Evolutionary conservation across 495 filamentous ascomycete genomes (phyloP), one percentile per base, ranked within the genome.

Genomic region (Penicillium longicatenatum): DNA sequence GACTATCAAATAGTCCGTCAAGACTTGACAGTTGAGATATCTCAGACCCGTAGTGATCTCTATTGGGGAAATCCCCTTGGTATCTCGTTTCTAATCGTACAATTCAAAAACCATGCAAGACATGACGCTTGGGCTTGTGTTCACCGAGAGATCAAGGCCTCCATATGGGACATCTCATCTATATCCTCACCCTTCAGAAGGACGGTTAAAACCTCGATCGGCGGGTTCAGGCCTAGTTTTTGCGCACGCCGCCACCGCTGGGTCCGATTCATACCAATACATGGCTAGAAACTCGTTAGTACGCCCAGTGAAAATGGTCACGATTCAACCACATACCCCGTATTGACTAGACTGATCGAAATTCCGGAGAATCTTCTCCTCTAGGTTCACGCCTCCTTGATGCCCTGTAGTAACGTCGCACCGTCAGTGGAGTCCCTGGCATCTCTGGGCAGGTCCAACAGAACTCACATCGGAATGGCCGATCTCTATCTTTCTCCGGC

Each of bases 231-330:
- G 1, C 88, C 87, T 45, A 99, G 72, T 45, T 74, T 75, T 43
- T 96, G 75, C 2, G 95, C 95, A 10, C 95, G 82, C 64, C 89
- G 84, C 95, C 95, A 99, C 0, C 95, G 88, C 72, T 89, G 89
- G 50, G 88, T 63, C 9, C 95, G 83, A 11, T 84, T 72, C 22
- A 95, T 92, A 2, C 95, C 95, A 52, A 97, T 88, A 66, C 90
- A 95, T 1, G 94, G 95, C 90, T 96, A 67, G 7, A 61, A 20
- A 49, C 29, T 52, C 50, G 52, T 70, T 57, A 72, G 64, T 53
- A 50, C 20, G 7, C 33, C 24, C 24, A 29, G 22, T 3, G 3
- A 17, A 6, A 33, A n/a, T 19, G 17, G 14, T 11, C 17, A 54
- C 11, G 33, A 22, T 17, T 48, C 35, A 45, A 29, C 17, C 17